Evolutionary conservation across 306 rosid genomes (phyloP), one percentile per base, ranked within the genome.

Genomic region (Vicia sativa): DNA sequence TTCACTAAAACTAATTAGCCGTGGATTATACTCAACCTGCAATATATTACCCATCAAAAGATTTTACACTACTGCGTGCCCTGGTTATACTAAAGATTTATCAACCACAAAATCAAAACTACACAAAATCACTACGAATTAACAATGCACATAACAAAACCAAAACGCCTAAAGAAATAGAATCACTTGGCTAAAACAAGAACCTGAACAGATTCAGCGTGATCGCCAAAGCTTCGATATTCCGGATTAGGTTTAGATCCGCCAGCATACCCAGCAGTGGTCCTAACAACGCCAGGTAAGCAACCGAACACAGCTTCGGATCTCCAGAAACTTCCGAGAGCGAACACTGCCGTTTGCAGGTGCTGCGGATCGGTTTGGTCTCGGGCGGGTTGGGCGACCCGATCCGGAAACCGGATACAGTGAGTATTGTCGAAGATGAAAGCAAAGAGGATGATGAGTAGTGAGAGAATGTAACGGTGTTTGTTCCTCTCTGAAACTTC

Each of bases 251-350:
- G 55, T 74, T 86, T 93, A 62, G 95, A 78, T 65, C 98, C 98
- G 3, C 98, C 98, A 42, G 97, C 80, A 49, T 93, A 93, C 35
- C 97, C 96, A 4, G 70, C 95, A 35, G 96, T 86, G 62, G 98
- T 90, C 28, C 87, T 85, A 21, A 85, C 54, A 45, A 93, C 98
- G 18, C 97, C 98, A 10, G 84, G 83, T 52, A 93, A 71, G 84
- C 98, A 90, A 4, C 98, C 97, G 26, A 93, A 93, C 4, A 86
- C 87, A 26, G 96, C 85, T 78, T 93, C 98, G 6, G 98, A 88
- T 82, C 97, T 85, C 98, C 97, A 93, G 88, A 93, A 90, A 81
- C 98, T 77, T 48, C 98, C 97, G 29, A 93, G 86, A 62, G 98
- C 85, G 76, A 93, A 93, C 64, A 85, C 86, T 2, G 95, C 90